These are phyloP conservation scores for Pseudogymnoascus sp. DNA, from an alignment of 2,329 filamentous ascomycete species.

Conservation along the genomic window DNA sequence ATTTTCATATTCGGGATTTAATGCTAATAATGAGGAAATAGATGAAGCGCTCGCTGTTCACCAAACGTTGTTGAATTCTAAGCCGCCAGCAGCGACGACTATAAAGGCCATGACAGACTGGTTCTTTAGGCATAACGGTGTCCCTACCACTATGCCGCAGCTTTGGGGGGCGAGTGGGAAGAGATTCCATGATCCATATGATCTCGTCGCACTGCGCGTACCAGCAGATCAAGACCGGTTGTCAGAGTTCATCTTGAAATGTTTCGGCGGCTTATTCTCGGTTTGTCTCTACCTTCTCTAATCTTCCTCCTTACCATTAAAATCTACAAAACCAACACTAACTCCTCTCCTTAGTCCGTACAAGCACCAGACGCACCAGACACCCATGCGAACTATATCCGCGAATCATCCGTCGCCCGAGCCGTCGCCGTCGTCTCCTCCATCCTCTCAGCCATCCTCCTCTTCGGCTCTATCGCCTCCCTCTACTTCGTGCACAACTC, in stretches of 20 bases:
- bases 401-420: conserved; percentile 10
- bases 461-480: conserved; percentile 18
- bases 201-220: conserved; percentile 24
- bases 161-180: conserved; percentile 21
- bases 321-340: background rate
- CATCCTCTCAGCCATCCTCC: conserved; percentile 16
- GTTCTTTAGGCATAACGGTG: conserved; percentile 15
- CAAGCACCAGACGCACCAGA: conserved; percentile 6
- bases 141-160: conserved; percentile 8
- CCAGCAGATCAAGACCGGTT: conserved; percentile 23
- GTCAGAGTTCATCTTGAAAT: conserved; percentile 25
- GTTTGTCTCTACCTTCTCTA: background rate
- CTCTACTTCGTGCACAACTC: conserved; percentile 16
- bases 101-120: conserved; percentile 19
- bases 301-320: background rate
- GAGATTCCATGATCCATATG: conserved; percentile 17
- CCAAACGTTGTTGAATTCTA: conserved; percentile 15
- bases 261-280: conserved; percentile 18
- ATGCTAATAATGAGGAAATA: background rate
- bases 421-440: conserved; percentile 14
- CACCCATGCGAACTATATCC: conserved; percentile 15
- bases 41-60: conserved; percentile 18
- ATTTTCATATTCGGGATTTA: background rate
- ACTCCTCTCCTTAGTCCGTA: background rate
- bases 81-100: conserved; percentile 15